phyloP scores from a whole-genome alignment of 495 filamentous ascomycete species.

The Aspergillus wentii region DNA sequence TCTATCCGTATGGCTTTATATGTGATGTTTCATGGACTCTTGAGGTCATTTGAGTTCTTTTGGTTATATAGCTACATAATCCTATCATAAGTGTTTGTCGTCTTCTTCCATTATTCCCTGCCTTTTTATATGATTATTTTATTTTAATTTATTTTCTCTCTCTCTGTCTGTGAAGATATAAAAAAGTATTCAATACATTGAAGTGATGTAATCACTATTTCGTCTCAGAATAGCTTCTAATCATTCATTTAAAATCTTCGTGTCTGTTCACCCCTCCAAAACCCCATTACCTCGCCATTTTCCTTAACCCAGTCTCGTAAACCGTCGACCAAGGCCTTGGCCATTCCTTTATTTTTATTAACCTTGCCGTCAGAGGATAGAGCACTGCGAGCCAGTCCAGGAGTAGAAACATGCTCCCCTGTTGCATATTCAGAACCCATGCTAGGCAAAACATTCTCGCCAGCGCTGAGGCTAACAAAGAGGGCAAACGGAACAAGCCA shows the following conservation, averaged over 20 bases:
- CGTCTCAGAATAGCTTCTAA: constrained; percentile 6
- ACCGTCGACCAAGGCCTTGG: constrained; percentile 81
- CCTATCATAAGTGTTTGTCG: no score
- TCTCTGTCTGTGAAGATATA: no score
- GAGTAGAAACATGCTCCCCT: constrained; percentile 46
- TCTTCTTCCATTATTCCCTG: no score
- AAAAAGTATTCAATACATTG: no score
- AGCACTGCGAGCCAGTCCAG: constrained; percentile 26
- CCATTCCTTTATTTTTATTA: constrained; percentile 78
- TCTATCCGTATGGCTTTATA: no score
- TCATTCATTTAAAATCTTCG: constrained; percentile 31
- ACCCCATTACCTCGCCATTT: constrained; percentile 65
- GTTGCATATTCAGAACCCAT: constrained; percentile 69
- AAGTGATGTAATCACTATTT: not conserved
- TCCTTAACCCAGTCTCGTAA: constrained; percentile 69
- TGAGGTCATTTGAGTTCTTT: no score
- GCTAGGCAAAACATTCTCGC: constrained; percentile 89
- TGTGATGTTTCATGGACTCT: no score
- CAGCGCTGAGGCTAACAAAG: constrained; percentile 87
- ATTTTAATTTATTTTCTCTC: no score
- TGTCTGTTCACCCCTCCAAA: constrained; percentile 53
- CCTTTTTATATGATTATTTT: no score
- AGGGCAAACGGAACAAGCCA: constrained; percentile 96
- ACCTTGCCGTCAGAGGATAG: constrained; percentile 42
- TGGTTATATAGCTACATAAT: no score